Conservation (phyloP, 495 filamentous ascomycete genomes). For the Lepidopterella palustris region DNA sequence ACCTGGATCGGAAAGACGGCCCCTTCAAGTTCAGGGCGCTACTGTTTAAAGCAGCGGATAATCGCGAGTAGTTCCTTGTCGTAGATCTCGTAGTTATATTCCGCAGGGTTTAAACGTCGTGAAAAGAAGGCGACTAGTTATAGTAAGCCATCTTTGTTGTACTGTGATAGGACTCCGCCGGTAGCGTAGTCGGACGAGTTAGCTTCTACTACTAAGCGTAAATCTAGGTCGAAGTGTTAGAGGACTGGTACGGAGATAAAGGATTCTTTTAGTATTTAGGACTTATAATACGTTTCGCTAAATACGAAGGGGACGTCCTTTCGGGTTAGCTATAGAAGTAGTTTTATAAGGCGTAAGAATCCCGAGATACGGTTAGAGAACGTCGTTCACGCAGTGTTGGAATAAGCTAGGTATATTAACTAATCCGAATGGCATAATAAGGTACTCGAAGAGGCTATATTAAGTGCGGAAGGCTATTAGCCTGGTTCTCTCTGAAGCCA, state of each 20-base stretch:
- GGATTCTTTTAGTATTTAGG: too few species aligned
- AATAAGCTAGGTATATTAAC: too few species aligned
- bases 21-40: neutral
- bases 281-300: too few species aligned
- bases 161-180: neutral
- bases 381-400: too few species aligned
- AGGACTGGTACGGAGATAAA: conserved; percentile 6
- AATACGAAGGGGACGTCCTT: too few species aligned
- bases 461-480: too few species aligned
- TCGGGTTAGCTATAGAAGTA: too few species aligned
- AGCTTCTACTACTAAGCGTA: neutral
- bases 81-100: conserved; percentile 33
- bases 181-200: neutral
- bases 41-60: conserved; percentile 26
- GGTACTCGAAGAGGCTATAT: too few species aligned
- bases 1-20: neutral
- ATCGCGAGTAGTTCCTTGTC: conserved; percentile 39
- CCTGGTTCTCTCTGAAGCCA: too few species aligned
- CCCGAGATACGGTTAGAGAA: too few species aligned
- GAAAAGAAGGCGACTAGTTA: conserved; percentile 32
- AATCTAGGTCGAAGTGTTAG: neutral
- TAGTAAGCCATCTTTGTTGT: conserved; percentile 38
- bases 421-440: too few species aligned
- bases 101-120: conserved; percentile 22
- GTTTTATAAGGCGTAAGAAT: too few species aligned